These are phyloP conservation scores for Triticum timopheevii DNA, from an alignment of 176 grass and related monocot genomes.

Conservation along the genomic window DNA sequence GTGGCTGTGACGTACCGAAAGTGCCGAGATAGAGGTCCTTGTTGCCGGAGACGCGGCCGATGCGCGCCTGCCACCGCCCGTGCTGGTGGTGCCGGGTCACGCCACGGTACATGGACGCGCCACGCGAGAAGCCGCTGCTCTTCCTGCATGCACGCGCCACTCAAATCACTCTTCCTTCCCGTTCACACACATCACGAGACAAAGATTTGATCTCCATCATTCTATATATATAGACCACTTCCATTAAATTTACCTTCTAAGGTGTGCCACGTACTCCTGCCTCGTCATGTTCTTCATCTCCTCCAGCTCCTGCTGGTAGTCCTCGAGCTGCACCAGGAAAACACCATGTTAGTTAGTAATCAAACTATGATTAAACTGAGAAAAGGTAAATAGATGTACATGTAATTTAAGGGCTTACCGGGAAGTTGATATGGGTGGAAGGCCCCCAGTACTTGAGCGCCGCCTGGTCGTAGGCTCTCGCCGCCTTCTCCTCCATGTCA, in stretches of 20 bases:
- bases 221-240: too few relatives aligned
- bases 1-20: conserved; percentile 52
- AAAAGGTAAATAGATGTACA: not conserved
- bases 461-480: conserved; percentile 93
- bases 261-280: conserved; percentile 97
- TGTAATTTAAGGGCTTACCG: conserved; percentile 40
- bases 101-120: conserved; percentile 91
- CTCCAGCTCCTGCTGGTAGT: conserved; percentile 89
- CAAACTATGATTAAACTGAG: not conserved
- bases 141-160: conserved; percentile 47
- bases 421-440: conserved; percentile 98
- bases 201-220: too few relatives aligned
- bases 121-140: conserved; percentile 95
- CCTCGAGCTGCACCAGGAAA: conserved; percentile 55
- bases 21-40: conserved; percentile 99
- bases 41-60: conserved; percentile 96
- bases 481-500: conserved; percentile 99
- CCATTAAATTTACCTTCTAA: conserved; percentile 61
- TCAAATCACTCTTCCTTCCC: not conserved
- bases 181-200: not conserved
- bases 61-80: conserved; percentile 97
- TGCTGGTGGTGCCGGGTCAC: conserved; percentile 99
- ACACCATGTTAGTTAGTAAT: too few relatives aligned
- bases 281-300: conserved; percentile 99
- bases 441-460: conserved; percentile 99